Base-by-base conservation (phyloP, 2,329 filamentous ascomycete genomes). In the Sclerotinia minor region DNA sequence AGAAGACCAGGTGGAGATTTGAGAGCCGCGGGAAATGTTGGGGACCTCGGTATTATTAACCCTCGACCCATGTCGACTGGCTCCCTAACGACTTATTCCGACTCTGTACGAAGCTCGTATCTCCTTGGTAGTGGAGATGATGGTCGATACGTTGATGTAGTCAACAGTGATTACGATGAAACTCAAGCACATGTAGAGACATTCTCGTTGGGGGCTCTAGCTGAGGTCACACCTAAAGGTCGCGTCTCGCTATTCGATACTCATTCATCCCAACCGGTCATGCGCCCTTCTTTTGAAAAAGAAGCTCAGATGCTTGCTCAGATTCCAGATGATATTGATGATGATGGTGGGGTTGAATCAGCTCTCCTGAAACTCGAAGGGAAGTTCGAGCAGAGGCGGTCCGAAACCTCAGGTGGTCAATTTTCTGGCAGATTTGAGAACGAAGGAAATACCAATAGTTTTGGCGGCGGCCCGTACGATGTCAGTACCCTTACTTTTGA, bases 331-430 rank as follows among this genome's bases (percentile, higher is more conserved):
- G 92, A 96, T 49, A 77, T 81, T 21, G 85, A 89, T 69, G 89
- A 90, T 57, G 92, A 96, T 75, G 92, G 92, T 8, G 94, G 94
- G 17, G 89, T 98, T 35, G 95, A 98, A 76, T 93, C 94, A n/a
- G 92, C 95, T 0, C 79, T 99, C 63, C 80, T 94, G 73, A 99
- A 98, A 75, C 83, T 99, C 0, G 95, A 99, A 80, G 95, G 95
- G 13, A 94, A 87, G 72, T 95, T 89, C 73, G 85, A 89, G 76
- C 88, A 84, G 72, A 86, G 77, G 50, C 72, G 72, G 21, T 76
- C 76, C 29, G 71, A 77, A 61, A 55, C 67, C 19, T 76, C 74
- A 19, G 57, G 47, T 13, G 64, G 69, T 24, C 64, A 67, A 50
- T 63, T 70, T 32, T 26, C 63, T 35, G 71, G 58, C 6, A 68